Evolutionary conservation across 164 flowering plant species (phyloP), one percentile per base, ranked within the genome.

Genomic region (Malania oleifera): DNA sequence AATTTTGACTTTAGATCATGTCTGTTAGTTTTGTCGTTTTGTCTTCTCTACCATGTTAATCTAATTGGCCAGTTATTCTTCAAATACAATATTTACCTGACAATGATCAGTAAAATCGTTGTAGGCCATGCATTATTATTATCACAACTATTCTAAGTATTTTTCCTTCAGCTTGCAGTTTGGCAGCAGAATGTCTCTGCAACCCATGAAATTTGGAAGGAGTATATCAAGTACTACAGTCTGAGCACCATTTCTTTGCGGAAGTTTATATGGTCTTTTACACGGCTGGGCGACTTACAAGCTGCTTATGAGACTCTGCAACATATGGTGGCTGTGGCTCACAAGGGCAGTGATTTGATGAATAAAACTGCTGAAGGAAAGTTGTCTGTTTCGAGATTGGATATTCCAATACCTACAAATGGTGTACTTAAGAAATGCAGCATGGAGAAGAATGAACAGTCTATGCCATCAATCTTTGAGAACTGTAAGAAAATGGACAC

Each of bases 91-190:
- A n/a, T n/a, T n/a, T n/a, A n/a, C n/a, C n/a, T n/a, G n/a, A n/a
- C n/a, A n/a, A n/a, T n/a, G n/a, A n/a, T n/a, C 35, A 31, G 35
- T 31, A 11, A 23, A 23, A 19, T 8, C 5, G 14, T 9, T 22
- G 25, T 46, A 46, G 25, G 14, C 14, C 12, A 46, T 46, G 20
- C 20, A 17, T 43, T n/a, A 2, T 5, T 20, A 4, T 4, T 5
- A 38, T 26, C 15, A 50, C 39, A 44, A 39, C 28, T 41, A 28
- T 56, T 47, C 72, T 66, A 56, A 67, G 38, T 38, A n/a, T 18
- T 24, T 18, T 47, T 59, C 46, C 57, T 73, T 67, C 84, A 92
- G 98, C 82, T 92, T 72, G 90, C 98, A 72, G 93, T 82, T 71
- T 71, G 57, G 75, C 82, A 77, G 79, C 27, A 77, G 67, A 79